Percentiles rank a stretch among this genome's conserved stretches.
phyloP scores from a whole-genome alignment of 441 rosid genomes.

The Biscutella laevigata region DNA sequence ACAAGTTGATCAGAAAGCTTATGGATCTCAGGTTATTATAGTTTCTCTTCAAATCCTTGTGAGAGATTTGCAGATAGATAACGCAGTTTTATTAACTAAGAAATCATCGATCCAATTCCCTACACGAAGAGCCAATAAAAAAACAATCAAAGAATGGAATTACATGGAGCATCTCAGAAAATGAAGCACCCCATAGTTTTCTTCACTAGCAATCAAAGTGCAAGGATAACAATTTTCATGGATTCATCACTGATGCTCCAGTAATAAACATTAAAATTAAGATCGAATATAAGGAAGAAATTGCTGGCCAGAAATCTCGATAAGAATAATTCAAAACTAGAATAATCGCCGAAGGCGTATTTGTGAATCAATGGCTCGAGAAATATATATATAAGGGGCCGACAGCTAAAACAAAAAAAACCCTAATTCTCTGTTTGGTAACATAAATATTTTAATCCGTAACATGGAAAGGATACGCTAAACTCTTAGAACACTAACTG shows the following conservation, averaged over 20 bases:
- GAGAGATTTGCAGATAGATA: constrained; percentile 38
- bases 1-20: not conserved
- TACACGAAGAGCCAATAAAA: not conserved
- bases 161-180: constrained; percentile 53
- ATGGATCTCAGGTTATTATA: constrained; percentile 30
- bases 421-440: constrained; percentile 22
- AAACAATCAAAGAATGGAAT: not conserved
- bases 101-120: constrained; percentile 30
- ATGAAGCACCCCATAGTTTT: constrained; percentile 40
- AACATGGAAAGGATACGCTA: not conserved
- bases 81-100: constrained; percentile 29
- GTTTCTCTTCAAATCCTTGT: constrained; percentile 29
- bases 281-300: too few species aligned
- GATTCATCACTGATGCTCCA: constrained; percentile 47
- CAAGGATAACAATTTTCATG: constrained; percentile 61
- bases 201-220: constrained; percentile 71
- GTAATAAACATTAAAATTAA: not conserved
- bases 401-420: not conserved
- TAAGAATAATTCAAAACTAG: too few species aligned
- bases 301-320: too few species aligned
- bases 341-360: not conserved
- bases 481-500: not conserved
- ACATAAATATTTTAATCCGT: not conserved
- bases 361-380: rapidly evolving
- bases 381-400: not conserved